Evolutionary conservation across 257 asterid genomes (phyloP).

Genomic region (Petrea volubilis): DNA sequence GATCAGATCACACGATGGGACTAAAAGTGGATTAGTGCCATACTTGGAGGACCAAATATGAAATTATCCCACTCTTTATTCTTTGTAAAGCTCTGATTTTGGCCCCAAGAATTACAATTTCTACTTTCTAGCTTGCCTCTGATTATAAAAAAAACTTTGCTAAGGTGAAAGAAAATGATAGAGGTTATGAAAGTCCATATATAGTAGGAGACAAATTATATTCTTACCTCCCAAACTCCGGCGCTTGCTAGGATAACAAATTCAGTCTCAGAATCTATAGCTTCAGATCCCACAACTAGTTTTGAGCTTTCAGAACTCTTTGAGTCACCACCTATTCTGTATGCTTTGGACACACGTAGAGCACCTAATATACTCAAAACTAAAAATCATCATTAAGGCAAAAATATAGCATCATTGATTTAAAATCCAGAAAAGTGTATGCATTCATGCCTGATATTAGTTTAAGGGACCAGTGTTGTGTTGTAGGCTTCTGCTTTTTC

Average conservation of each 20-base stretch:
- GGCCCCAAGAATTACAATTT: no score
- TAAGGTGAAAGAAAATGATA: background rate
- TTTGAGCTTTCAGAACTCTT: conserved; percentile 36
- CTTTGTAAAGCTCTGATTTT: no score
- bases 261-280: conserved; percentile 47
- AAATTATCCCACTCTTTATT: no score
- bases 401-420: background rate
- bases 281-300: conserved; percentile 41
- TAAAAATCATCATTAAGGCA: background rate
- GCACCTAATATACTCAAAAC: conserved; percentile 27
- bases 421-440: background rate
- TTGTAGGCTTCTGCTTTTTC: conserved; percentile 27
- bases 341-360: conserved; percentile 24
- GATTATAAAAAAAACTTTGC: no score
- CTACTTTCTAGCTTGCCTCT: no score
- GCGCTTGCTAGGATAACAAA: conserved; percentile 59
- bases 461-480: conserved; percentile 36
- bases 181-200: background rate
- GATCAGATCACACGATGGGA: no score
- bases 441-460: conserved; percentile 41
- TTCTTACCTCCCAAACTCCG: conserved; percentile 70
- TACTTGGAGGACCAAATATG: no score
- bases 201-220: no score
- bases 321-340: background rate
- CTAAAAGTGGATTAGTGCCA: no score